Evolutionary conservation across 768 basidiomycete genomes (phyloP).

Genomic region (Suillus spraguei): DNA sequence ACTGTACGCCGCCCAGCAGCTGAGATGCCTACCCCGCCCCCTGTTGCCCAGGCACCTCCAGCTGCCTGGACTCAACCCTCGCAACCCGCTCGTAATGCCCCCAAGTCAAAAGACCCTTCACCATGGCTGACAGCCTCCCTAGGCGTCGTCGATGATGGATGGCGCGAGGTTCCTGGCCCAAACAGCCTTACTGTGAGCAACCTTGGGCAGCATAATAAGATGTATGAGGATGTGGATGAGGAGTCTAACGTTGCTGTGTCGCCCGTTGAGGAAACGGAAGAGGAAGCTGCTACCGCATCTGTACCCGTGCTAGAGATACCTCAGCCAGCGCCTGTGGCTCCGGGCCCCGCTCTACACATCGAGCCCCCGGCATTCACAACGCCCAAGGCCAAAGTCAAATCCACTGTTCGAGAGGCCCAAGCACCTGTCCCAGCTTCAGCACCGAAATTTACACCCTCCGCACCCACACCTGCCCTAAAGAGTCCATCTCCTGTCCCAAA

Average conservation of each 20-base stretch:
- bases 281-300: constrained; percentile 20
- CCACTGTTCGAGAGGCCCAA: constrained; percentile 28
- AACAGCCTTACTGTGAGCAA: constrained; percentile 60
- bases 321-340: constrained; percentile 15
- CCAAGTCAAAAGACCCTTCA: constrained; percentile 43
- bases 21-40: constrained; percentile 2
- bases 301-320: constrained; percentile 9
- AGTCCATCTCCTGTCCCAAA: constrained; percentile 41
- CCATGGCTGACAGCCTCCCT: constrained; percentile 59
- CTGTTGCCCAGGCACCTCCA: constrained; percentile 29
- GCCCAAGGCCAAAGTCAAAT: constrained; percentile 31
- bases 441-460: constrained; percentile 19
- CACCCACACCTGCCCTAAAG: constrained; percentile 15
- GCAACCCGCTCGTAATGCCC: constrained; percentile 20
- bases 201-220: constrained; percentile 59
- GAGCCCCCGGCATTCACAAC: constrained; percentile 23
- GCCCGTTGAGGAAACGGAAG: constrained; percentile 15
- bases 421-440: constrained; percentile 18
- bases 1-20: constrained; percentile 20
- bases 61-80: constrained; percentile 38
- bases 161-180: constrained; percentile 45
- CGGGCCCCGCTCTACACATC: constrained; percentile 14
- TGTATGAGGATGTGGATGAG: constrained; percentile 39
- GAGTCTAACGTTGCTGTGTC: constrained; percentile 21
- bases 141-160: constrained; percentile 46